Conservation (phyloP, 352 stramenopile genomes). For the Phytopythium kandeliae region DNA sequence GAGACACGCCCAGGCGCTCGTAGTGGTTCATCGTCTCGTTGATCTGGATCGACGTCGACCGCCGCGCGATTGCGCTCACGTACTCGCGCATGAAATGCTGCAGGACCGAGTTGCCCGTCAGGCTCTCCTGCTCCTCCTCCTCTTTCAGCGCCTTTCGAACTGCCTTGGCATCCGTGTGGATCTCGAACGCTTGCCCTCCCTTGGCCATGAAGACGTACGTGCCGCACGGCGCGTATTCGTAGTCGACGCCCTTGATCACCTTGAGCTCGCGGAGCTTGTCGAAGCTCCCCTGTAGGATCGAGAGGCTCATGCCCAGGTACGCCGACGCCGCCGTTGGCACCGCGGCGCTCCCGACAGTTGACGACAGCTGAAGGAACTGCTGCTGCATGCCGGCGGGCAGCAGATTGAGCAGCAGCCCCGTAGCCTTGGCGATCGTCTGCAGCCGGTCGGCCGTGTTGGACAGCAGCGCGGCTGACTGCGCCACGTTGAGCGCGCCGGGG, state of each 20-base stretch:
- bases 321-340: constrained; percentile 46
- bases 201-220: constrained; percentile 73
- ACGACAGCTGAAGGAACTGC: constrained; percentile 26
- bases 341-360: constrained; percentile 10
- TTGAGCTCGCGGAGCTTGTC: constrained; percentile 71
- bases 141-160: constrained; percentile 45
- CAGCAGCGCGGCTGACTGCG: constrained; percentile 66
- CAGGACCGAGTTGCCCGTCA: constrained; percentile 53
- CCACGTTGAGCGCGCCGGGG: constrained; percentile 71
- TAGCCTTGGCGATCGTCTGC: constrained; percentile 74
- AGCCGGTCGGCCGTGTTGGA: constrained; percentile 72
- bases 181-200: constrained; percentile 38
- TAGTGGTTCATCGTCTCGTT: constrained; percentile 67
- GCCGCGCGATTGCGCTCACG: constrained; percentile 38
- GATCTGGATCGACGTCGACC: constrained; percentile 51
- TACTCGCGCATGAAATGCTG: constrained; percentile 65
- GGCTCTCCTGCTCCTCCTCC: constrained; percentile 34
- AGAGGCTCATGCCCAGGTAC: constrained; percentile 76
- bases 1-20: constrained; percentile 38
- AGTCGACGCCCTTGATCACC: constrained; percentile 58
- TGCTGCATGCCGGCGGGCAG: constrained; percentile 64
- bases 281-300: constrained; percentile 70
- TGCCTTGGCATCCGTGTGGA: constrained; percentile 31
- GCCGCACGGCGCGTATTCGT: constrained; percentile 65
- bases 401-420: constrained; percentile 57